Evolutionary conservation across 768 basidiomycete genomes (phyloP).

Genomic region (Mrakia blollopis): DNA sequence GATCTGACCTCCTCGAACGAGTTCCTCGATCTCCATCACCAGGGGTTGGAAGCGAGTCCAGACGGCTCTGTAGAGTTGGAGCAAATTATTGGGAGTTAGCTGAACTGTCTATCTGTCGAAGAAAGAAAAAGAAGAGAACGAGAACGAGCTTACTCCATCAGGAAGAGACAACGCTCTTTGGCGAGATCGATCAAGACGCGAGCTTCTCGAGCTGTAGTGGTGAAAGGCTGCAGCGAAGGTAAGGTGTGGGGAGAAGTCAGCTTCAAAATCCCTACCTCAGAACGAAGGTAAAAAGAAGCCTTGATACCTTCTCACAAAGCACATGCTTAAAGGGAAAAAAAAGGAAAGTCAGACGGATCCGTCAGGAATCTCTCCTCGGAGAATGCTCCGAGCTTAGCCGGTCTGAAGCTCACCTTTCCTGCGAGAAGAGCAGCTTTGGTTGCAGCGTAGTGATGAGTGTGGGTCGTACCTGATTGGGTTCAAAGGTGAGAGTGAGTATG

Average conservation of each 20-base stretch:
- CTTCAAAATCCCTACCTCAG: fast-evolving
- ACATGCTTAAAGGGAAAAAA: neutral
- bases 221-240: slow-evolving; percentile 33
- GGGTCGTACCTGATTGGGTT: neutral
- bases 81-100: neutral
- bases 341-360: neutral
- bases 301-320: slow-evolving; percentile 11
- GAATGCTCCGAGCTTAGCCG: neutral
- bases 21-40: slow-evolving; percentile 18
- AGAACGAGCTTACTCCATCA: neutral
- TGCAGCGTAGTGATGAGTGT: slow-evolving; percentile 12
- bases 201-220: slow-evolving; percentile 35
- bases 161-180: neutral
- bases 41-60: slow-evolving; percentile 39
- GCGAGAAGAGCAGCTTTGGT: slow-evolving; percentile 16
- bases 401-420: slow-evolving; percentile 5
- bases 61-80: slow-evolving; percentile 34
- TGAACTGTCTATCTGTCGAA: too few relatives aligned
- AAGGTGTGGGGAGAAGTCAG: neutral
- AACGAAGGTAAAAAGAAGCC: neutral
- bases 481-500: too few relatives aligned
- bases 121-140: neutral
- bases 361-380: neutral
- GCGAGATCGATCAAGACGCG: slow-evolving; percentile 32
- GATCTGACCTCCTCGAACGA: slow-evolving; percentile 32